These are phyloP conservation scores for Heliamphora pulchella DNA, from an alignment of 179 eudicot species.

Conservation along the genomic window DNA sequence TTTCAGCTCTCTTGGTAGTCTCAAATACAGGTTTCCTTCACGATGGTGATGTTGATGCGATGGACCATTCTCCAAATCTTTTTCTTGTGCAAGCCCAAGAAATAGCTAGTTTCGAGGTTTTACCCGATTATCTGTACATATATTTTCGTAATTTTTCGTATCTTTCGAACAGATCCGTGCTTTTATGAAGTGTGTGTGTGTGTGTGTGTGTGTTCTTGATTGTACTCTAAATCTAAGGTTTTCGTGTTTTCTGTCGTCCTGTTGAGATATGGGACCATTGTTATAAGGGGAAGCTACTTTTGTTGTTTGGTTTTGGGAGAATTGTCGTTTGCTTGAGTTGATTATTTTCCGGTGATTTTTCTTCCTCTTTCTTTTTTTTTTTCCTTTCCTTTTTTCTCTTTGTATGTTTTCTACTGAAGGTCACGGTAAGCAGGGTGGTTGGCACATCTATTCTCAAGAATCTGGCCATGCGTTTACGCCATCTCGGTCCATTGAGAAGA, in stretches of 20 bases:
- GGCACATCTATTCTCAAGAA: slow-evolving; percentile 58
- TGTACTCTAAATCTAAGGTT: slow-evolving; percentile 11
- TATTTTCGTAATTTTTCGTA: no score
- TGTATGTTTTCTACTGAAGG: slow-evolving; percentile 43
- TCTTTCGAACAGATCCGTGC: background rate
- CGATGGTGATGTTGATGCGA: background rate
- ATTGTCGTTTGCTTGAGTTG: slow-evolving; percentile 1
- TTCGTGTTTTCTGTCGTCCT: background rate
- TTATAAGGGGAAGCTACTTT: background rate
- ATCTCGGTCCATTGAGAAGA: slow-evolving; percentile 49
- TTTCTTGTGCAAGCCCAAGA: background rate
- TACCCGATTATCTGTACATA: no score
- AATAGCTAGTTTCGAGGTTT: background rate
- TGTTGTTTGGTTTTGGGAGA: background rate
- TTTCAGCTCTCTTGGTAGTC: background rate
- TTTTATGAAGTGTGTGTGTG: background rate
- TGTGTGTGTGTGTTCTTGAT: background rate
- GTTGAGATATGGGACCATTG: background rate
- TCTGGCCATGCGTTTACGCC: slow-evolving; percentile 42
- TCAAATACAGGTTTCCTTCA: background rate
- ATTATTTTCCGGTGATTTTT: slow-evolving; percentile 12
- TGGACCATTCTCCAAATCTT: background rate
- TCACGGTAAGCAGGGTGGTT: slow-evolving; percentile 75
- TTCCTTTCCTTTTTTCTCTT: background rate
- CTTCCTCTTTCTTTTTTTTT: background rate